These are phyloP conservation scores for Taxillus chinensis DNA, from an alignment of 164 flowering plant genomes.

Conservation along the genomic window DNA sequence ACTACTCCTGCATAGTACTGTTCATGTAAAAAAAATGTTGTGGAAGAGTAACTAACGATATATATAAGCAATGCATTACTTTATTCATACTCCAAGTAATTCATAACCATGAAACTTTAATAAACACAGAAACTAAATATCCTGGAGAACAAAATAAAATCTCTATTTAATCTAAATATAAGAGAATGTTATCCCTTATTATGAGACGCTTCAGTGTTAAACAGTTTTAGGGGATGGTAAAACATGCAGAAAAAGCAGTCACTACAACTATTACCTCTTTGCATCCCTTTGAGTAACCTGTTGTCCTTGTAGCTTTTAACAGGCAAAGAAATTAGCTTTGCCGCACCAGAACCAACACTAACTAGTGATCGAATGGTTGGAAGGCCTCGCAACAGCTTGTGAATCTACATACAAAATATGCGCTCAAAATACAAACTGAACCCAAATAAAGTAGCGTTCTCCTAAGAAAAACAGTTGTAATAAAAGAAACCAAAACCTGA, in stretches of 20 bases:
- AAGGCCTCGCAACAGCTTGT: slow-evolving; percentile 72
- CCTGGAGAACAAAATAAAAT: no score
- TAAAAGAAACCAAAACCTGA: slow-evolving; percentile 50
- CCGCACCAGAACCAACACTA: slow-evolving; percentile 87
- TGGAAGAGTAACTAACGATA: no score
- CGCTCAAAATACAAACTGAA: background rate
- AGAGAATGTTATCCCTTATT: no score
- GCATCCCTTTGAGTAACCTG: slow-evolving; percentile 80
- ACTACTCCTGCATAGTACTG: no score
- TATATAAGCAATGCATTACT: no score
- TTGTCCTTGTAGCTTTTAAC: slow-evolving; percentile 76
- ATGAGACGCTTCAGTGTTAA: no score
- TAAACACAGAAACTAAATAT: no score
- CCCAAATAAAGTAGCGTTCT: background rate
- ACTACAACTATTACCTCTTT: slow-evolving; percentile 56
- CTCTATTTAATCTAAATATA: no score
- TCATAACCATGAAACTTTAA: no score
- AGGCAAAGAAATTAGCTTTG: slow-evolving; percentile 79
- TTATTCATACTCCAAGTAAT: no score
- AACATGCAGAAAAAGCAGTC: background rate
- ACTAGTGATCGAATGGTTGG: slow-evolving; percentile 74
- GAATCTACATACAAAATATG: slow-evolving; percentile 33
- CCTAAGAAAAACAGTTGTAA: background rate
- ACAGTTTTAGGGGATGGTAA: background rate
- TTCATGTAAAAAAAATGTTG: no score